Evolutionary conservation across 2,329 filamentous ascomycete genomes (phyloP), one percentile per base, ranked within the genome.

Genomic region (Stagonosporopsis vannaccii): DNA sequence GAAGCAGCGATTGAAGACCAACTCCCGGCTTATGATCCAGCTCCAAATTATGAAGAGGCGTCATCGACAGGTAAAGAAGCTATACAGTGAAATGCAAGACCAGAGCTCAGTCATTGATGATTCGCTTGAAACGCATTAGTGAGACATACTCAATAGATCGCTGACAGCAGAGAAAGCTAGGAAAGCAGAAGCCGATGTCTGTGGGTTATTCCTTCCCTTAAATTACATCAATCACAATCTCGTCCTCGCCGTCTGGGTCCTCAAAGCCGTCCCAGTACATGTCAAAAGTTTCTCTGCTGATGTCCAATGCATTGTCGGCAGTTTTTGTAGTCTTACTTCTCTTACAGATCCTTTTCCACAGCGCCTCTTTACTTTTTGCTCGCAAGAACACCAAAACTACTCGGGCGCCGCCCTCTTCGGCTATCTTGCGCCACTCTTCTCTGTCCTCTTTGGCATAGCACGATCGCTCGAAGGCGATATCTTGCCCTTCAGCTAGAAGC

Each of bases 391-490:
- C 51, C 6, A 62, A 20, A 6, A 62, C 46, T 4, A 58, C 44
- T 32, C 57, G 56, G 8, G 51, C 54, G 1, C 57, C 60, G 6
- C 17, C 23, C 4, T 53, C 41, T 7, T 58, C 44, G 0, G 51
- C 57, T 17, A 60, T 41, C 17, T 32, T 49, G 3, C 49, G 47
- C 33, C 44, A 62, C 11, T 46, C 40, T 1, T 54, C 33, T 25
- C 60, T 35, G 32, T 62, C 60, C 7, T 58, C 51, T 26, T 57
- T 62, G 5, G 48, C 49, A 32, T 62, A 60, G 40, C 60, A 60
- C 1, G 55, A 58, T 11, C 58, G 51, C 35, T 62, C 60, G 6
- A 58, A 41, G 6, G 57, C 55, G 4, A 60, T 26, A 28, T 60
- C 60, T 19, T 52, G 23, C 1, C 45, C 32, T 4, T 49, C 41